Percentiles rank a stretch among this genome's conserved stretches.
Conservation (phyloP, 805 yeast species). For the Kodamaea kaohsiungensis region DNA sequence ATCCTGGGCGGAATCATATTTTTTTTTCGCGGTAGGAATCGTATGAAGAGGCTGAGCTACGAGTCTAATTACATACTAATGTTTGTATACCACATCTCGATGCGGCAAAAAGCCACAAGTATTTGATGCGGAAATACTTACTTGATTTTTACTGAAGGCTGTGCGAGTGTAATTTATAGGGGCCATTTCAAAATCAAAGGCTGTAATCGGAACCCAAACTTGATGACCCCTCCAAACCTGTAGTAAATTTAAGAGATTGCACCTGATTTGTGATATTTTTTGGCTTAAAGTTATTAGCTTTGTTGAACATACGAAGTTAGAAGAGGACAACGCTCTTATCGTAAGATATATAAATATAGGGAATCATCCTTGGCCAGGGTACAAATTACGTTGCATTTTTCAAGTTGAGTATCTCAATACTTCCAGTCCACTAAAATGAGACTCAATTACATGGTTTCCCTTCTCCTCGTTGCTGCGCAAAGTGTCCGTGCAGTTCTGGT, state of each 20-base stretch:
- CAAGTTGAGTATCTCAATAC: neutral
- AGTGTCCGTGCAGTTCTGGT: conserved; percentile 1
- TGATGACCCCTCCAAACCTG: neutral
- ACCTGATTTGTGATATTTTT: neutral
- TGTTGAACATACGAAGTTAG: conserved; percentile 1
- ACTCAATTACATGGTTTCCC: neutral
- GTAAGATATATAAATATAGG: neutral
- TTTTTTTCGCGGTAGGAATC: no score
- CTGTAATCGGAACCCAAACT: neutral
- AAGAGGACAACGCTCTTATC: conserved; percentile 2
- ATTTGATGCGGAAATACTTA: neutral
- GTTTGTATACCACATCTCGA: neutral
- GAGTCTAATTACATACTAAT: neutral
- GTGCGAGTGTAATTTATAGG: neutral
- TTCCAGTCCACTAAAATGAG: neutral
- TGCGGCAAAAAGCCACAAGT: neutral
- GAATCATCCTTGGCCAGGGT: neutral
- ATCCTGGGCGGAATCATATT: conserved; percentile 98
- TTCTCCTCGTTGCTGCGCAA: neutral
- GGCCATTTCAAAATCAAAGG: neutral
- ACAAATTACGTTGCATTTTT: neutral
- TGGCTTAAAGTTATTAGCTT: neutral
- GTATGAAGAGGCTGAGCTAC: neutral
- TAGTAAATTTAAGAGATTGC: neutral
- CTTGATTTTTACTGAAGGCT: neutral